These are phyloP conservation scores for Komagataella phaffii DNA, from an alignment of 805 yeast species.

Conservation along the genomic window DNA sequence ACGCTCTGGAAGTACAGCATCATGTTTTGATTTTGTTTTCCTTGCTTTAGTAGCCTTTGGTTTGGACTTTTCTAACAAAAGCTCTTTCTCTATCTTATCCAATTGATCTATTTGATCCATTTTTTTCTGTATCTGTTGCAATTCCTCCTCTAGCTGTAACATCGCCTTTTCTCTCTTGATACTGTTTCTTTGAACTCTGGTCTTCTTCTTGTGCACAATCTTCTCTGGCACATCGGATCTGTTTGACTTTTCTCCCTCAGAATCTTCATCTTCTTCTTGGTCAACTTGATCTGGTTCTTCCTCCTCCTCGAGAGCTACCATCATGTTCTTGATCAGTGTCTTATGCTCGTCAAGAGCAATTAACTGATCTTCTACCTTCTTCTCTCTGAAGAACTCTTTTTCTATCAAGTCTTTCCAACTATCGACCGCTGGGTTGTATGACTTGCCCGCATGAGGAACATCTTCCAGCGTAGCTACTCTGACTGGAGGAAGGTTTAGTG, in stretches of 20 bases:
- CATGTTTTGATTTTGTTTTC: constrained; percentile 24
- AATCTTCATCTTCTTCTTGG: constrained; percentile 19
- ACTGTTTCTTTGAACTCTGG: constrained; percentile 63
- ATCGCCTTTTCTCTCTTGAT: constrained; percentile 51
- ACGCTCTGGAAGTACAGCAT: constrained; percentile 23
- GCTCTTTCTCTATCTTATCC: constrained; percentile 25
- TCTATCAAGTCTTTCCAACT: constrained; percentile 69
- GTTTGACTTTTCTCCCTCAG: constrained; percentile 32
- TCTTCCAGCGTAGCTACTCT: constrained; percentile 32
- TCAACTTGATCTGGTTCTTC: constrained; percentile 31
- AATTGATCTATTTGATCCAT: constrained; percentile 43
- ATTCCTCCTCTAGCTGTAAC: constrained; percentile 35
- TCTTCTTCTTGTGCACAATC: constrained; percentile 33
- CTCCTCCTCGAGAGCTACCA: constrained; percentile 48
- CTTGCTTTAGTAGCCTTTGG: constrained; percentile 6
- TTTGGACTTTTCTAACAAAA: constrained; percentile 1
- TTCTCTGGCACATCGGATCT: constrained; percentile 58
- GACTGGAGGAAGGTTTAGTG: constrained; percentile 40
- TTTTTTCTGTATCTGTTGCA: constrained; percentile 43
- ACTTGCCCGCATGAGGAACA: constrained; percentile 74
- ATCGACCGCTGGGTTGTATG: constrained; percentile 80
- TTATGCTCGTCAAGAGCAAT: constrained; percentile 47
- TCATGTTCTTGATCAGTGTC: constrained; percentile 49
- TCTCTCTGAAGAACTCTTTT: constrained; percentile 53
- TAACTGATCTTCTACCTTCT: constrained; percentile 52